These are phyloP conservation scores for Neoconidiobolus thromboides DNA, from an alignment of 371 early-diverging fungal genomes.

Conservation along the genomic window DNA sequence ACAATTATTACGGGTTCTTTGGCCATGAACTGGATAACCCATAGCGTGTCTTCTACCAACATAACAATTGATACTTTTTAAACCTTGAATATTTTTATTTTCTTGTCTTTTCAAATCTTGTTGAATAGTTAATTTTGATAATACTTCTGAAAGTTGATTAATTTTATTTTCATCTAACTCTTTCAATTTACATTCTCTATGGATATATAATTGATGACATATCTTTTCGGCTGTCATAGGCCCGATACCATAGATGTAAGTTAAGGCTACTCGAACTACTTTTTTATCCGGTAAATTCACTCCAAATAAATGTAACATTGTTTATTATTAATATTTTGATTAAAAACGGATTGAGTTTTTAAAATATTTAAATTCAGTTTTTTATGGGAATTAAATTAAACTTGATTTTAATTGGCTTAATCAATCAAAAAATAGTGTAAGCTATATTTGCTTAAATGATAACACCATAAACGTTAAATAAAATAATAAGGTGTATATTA, in stretches of 20 bases:
- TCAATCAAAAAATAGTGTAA: no score
- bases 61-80: constrained; percentile 64
- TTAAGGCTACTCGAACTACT: constrained; percentile 33
- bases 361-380: no score
- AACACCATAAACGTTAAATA: no score
- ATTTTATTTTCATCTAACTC: constrained; percentile 78
- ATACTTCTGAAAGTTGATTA: constrained; percentile 59
- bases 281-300: constrained; percentile 86
- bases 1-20: constrained; percentile 71
- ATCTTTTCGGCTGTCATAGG: constrained; percentile 46
- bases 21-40: constrained; percentile 81
- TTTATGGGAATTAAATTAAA: no score
- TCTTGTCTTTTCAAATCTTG: constrained; percentile 68
- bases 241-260: constrained; percentile 87
- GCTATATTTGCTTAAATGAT: no score
- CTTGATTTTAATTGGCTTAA: no score
- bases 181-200: constrained; percentile 47
- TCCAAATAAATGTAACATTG: constrained; percentile 76
- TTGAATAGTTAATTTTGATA: constrained; percentile 80
- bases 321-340: neutral
- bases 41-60: constrained; percentile 70
- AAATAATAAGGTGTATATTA: no score
- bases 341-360: no score
- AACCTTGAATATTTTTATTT: constrained; percentile 54
- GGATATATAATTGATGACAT: constrained; percentile 61